Conservation (phyloP, 2,329 filamentous ascomycete species). For the Microcyclospora pomicola region DNA sequence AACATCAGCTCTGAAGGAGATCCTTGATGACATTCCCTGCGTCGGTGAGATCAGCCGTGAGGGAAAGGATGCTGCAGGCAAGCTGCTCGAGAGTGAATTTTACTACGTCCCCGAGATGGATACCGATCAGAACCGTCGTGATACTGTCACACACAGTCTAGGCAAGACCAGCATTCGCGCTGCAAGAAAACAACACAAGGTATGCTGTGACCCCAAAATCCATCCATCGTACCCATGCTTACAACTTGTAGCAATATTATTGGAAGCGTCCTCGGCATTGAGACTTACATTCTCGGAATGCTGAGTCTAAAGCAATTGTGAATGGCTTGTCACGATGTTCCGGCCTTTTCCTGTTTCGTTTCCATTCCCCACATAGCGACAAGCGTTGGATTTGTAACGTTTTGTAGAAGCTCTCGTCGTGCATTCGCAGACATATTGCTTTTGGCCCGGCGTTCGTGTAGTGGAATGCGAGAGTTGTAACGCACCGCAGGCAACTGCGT, state of each 20-base stretch:
- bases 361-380: too few relatives aligned
- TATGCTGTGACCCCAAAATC: too few relatives aligned
- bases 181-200: constrained; percentile 95
- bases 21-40: constrained; percentile 62
- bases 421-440: too few relatives aligned
- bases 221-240: neutral
- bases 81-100: constrained; percentile 87
- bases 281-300: too few relatives aligned
- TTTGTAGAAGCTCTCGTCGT: too few relatives aligned
- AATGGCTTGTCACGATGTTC: too few relatives aligned
- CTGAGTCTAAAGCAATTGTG: too few relatives aligned
- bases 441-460: too few relatives aligned
- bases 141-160: constrained; percentile 72
- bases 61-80: constrained; percentile 92
- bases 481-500: too few relatives aligned
- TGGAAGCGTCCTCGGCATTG: constrained; percentile 46
- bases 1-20: constrained; percentile 49
- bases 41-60: constrained; percentile 79
- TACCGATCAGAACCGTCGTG: constrained; percentile 59
- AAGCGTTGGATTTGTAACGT: too few relatives aligned
- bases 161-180: constrained; percentile 78
- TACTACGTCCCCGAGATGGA: constrained; percentile 91
- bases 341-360: too few relatives aligned
- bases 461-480: too few relatives aligned
- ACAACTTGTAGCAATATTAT: constrained; percentile 51